Conservation (phyloP, 2,329 filamentous ascomycete species). For the Colletotrichum gloeosporioides region DNA sequence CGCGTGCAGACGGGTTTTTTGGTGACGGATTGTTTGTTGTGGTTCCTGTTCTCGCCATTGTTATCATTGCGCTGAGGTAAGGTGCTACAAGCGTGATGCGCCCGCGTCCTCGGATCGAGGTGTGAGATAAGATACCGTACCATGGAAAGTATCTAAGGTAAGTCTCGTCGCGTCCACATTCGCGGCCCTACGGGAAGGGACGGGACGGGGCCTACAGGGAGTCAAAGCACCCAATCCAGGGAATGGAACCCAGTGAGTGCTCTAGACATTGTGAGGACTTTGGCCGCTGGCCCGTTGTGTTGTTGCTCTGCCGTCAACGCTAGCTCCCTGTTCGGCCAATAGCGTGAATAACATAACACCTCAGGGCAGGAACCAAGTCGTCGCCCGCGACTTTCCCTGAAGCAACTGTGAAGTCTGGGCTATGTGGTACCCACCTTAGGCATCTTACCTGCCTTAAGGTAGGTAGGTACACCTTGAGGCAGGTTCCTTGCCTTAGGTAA, state of each 20-base stretch:
- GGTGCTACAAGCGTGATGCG: neutral
- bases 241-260: neutral
- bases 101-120: neutral
- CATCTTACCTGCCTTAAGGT: too few species aligned
- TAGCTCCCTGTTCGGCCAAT: neutral
- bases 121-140: neutral
- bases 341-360: neutral
- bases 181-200: neutral
- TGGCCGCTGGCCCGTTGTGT: neutral
- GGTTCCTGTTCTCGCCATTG: neutral
- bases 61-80: neutral
- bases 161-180: neutral
- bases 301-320: constrained; percentile 19
- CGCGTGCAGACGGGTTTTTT: neutral
- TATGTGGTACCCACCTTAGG: too few species aligned
- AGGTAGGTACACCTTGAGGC: too few species aligned
- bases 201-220: neutral
- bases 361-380: neutral
- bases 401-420: neutral
- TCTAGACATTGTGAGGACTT: neutral
- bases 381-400: neutral
- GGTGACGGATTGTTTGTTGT: neutral
- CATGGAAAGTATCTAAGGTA: neutral
- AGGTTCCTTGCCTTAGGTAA: too few species aligned
- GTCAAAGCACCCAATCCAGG: neutral